Evolutionary conservation across 169 alveolate species (phyloP).

Genomic region (Eimeria maxima): DNA sequence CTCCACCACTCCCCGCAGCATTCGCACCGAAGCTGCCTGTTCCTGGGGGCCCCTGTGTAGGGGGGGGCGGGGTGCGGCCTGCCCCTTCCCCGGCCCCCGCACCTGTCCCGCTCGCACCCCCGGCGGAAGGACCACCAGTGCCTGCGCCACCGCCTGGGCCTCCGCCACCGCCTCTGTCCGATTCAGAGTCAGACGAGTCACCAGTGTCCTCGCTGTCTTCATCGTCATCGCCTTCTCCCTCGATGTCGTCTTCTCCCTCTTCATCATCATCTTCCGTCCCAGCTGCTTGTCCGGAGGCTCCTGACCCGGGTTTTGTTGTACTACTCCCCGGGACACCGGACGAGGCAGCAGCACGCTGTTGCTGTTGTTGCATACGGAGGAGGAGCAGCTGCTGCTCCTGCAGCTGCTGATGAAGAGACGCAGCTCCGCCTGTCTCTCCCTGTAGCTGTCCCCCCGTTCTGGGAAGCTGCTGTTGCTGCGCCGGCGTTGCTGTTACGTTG

Average conservation of each 20-base stretch:
- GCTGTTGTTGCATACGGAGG: slow-evolving; percentile 76
- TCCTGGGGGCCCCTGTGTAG: slow-evolving; percentile 60
- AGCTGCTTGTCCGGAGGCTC: slow-evolving; percentile 53
- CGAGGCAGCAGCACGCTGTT: slow-evolving; percentile 69
- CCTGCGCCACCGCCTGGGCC: slow-evolving; percentile 72
- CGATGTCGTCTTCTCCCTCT: slow-evolving; percentile 75
- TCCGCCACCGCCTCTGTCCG: slow-evolving; percentile 72
- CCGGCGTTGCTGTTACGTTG: slow-evolving; percentile 26
- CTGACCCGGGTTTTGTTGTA: slow-evolving; percentile 27
- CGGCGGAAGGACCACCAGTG: slow-evolving; percentile 66
- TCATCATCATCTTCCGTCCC: slow-evolving; percentile 74
- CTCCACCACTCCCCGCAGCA: slow-evolving; percentile 54
- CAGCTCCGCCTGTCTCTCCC: slow-evolving; percentile 61
- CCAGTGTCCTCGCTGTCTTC: slow-evolving; percentile 75
- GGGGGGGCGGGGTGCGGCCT: slow-evolving; percentile 42
- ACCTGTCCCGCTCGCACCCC: slow-evolving; percentile 56
- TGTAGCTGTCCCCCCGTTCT: slow-evolving; percentile 55
- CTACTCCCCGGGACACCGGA: slow-evolving; percentile 45
- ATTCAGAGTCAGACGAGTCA: slow-evolving; percentile 65
- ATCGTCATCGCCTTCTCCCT: slow-evolving; percentile 76
- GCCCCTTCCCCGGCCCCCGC: slow-evolving; percentile 45
- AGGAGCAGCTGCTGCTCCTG: slow-evolving; percentile 75
- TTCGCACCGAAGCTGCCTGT: slow-evolving; percentile 35
- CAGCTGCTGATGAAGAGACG: slow-evolving; percentile 76
- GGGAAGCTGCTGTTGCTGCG: slow-evolving; percentile 64